Conservation (phyloP, 116 monocot genomes). For the Cymodocea nodosa region DNA sequence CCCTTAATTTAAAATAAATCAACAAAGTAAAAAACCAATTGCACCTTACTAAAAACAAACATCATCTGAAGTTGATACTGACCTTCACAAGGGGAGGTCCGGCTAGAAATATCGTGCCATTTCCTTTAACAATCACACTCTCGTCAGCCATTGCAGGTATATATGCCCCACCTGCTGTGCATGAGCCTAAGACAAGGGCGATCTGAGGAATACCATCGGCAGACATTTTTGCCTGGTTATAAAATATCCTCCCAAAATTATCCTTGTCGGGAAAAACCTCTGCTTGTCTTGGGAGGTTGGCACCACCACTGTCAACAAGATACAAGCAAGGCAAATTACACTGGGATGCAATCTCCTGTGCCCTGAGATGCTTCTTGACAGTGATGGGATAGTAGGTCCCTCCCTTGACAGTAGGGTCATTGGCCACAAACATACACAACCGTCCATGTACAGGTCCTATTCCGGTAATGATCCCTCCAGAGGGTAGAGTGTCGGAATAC, state of each 20-base stretch:
- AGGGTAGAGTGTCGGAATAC: slow-evolving; percentile 78
- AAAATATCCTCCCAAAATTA: slow-evolving; percentile 99
- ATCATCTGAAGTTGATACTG: not conserved
- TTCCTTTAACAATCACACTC: slow-evolving; percentile 97
- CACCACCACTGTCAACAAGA: slow-evolving; percentile 97
- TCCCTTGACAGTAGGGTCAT: slow-evolving; percentile 95
- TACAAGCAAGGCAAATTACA: slow-evolving; percentile 90
- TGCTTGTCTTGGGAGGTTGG: slow-evolving; percentile 92
- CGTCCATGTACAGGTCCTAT: slow-evolving; percentile 85
- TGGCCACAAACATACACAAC: slow-evolving; percentile 95
- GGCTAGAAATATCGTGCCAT: slow-evolving; percentile 98
- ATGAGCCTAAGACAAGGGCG: slow-evolving; percentile 91
- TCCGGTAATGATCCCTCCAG: slow-evolving; percentile 90
- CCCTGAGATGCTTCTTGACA: slow-evolving; percentile 95
- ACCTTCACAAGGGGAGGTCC: slow-evolving; percentile 99
- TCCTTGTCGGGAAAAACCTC: slow-evolving; percentile 98
- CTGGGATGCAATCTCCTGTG: slow-evolving; percentile 89
- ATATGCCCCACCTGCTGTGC: slow-evolving; percentile 98
- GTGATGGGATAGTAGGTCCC: slow-evolving; percentile 98
- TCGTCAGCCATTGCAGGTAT: slow-evolving; percentile 99
- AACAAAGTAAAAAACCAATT: not conserved
- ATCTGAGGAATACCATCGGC: slow-evolving; percentile 94
- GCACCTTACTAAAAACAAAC: not conserved
- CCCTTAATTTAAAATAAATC: slow-evolving; percentile 16
- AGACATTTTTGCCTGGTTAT: slow-evolving; percentile 98